Percentiles rank a stretch among this genome's conserved stretches.
Evolutionary conservation across 306 rosid genomes (phyloP).

Genomic region (Argentina anserina): DNA sequence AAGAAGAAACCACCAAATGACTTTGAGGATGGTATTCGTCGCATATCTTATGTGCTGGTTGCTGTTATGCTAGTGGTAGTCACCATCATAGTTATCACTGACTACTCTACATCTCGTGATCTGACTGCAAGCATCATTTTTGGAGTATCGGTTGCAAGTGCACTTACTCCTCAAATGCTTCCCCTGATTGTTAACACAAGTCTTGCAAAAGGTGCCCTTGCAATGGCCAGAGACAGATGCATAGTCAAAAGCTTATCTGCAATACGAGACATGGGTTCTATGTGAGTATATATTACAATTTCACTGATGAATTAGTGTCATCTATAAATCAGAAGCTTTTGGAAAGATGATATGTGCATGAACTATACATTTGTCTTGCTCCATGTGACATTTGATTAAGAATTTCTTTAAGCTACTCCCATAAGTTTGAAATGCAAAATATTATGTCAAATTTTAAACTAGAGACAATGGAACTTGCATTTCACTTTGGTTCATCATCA

Average conservation of each 20-base stretch:
- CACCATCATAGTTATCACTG: slow-evolving; percentile 42
- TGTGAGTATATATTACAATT: slow-evolving; percentile 33
- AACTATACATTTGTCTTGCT: not conserved
- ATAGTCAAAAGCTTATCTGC: slow-evolving; percentile 66
- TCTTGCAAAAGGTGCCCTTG: slow-evolving; percentile 82
- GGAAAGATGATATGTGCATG: not conserved
- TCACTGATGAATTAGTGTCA: not conserved
- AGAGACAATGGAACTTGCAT: slow-evolving; percentile 1
- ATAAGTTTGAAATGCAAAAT: not conserved
- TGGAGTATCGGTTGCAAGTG: slow-evolving; percentile 76
- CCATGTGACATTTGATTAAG: not conserved
- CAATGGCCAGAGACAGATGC: slow-evolving; percentile 90
- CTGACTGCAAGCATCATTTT: slow-evolving; percentile 53
- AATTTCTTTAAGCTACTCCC: not conserved
- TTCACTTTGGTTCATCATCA: not conserved
- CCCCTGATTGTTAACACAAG: slow-evolving; percentile 70
- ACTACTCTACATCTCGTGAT: slow-evolving; percentile 42
- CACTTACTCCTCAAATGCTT: slow-evolving; percentile 91
- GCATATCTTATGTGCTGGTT: slow-evolving; percentile 59
- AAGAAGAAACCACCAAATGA: slow-evolving; percentile 67
- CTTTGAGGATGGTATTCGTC: slow-evolving; percentile 61
- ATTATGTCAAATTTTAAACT: not conserved
- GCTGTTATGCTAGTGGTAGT: slow-evolving; percentile 66
- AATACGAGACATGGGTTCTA: slow-evolving; percentile 79
- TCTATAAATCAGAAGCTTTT: not conserved